These are phyloP conservation scores for Boletus reticuloceps DNA, from an alignment of 768 basidiomycete genomes.

Conservation along the genomic window DNA sequence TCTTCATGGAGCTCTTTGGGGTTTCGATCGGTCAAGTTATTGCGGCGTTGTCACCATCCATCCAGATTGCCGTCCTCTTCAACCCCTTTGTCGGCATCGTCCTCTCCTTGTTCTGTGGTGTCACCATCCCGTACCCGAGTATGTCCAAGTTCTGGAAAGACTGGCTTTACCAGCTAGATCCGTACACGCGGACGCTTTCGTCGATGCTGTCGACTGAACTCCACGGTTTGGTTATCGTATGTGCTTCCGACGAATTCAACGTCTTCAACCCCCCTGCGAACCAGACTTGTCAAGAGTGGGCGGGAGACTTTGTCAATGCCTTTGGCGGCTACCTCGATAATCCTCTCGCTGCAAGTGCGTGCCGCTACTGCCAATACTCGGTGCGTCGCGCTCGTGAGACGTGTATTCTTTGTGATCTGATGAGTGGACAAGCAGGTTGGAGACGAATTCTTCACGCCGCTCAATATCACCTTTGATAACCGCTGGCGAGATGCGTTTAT, in stretches of 20 bases:
- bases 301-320: slow-evolving; percentile 54
- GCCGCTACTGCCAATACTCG: slow-evolving; percentile 71
- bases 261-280: slow-evolving; percentile 70
- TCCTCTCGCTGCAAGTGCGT: slow-evolving; percentile 52
- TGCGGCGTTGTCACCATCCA: slow-evolving; percentile 71
- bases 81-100: slow-evolving; percentile 72
- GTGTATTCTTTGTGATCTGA: not conserved
- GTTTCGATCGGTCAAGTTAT: slow-evolving; percentile 75
- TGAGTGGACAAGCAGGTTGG: slow-evolving; percentile 38
- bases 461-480: slow-evolving; percentile 61
- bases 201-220: slow-evolving; percentile 79
- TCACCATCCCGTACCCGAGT: slow-evolving; percentile 67
- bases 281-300: slow-evolving; percentile 73
- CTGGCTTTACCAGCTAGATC: slow-evolving; percentile 76
- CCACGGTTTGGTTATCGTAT: slow-evolving; percentile 62
- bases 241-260: slow-evolving; percentile 67
- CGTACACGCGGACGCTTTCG: slow-evolving; percentile 67
- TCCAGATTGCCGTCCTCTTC: slow-evolving; percentile 77
- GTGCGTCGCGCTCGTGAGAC: slow-evolving; percentile 21
- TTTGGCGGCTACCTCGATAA: slow-evolving; percentile 79
- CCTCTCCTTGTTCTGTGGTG: slow-evolving; percentile 76
- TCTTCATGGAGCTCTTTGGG: slow-evolving; percentile 70
- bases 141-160: slow-evolving; percentile 66
- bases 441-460: slow-evolving; percentile 65
- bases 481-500: slow-evolving; percentile 73